Percentiles rank a stretch among this genome's conserved stretches.
Evolutionary conservation across 2,329 filamentous ascomycete genomes (phyloP).

Genomic region (Diaporthe citrichinensis): DNA sequence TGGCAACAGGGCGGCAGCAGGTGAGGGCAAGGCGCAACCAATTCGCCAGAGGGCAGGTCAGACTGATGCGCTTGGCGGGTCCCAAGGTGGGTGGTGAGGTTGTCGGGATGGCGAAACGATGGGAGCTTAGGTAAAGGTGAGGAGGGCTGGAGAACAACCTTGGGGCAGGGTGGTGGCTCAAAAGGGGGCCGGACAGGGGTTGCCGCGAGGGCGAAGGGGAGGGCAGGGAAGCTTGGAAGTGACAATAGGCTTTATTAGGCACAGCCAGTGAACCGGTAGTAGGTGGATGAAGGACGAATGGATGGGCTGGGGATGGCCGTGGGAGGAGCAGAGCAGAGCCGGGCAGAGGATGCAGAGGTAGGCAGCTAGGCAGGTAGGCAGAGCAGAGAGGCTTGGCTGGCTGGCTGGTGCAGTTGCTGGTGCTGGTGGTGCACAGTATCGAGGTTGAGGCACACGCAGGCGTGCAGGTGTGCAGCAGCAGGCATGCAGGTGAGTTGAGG

Average conservation of each 20-base stretch:
- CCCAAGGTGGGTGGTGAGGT: slow-evolving; percentile 30
- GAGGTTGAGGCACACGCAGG: slow-evolving; percentile 3
- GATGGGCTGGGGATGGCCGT: slow-evolving; percentile 1
- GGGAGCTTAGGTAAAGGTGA: slow-evolving; percentile 40
- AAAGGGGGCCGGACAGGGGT: slow-evolving; percentile 41
- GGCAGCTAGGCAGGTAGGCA: background rate
- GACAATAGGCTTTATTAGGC: slow-evolving; percentile 31
- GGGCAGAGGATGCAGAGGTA: slow-evolving; percentile 9
- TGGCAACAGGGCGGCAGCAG: slow-evolving; percentile 28
- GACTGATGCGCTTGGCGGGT: slow-evolving; percentile 37
- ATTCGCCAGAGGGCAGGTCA: slow-evolving; percentile 32
- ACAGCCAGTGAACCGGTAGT: slow-evolving; percentile 29
- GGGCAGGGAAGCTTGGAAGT: slow-evolving; percentile 32
- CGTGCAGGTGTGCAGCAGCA: slow-evolving; percentile 6
- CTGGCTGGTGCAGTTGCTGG: background rate
- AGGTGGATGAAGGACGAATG: background rate
- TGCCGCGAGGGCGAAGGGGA: slow-evolving; percentile 31
- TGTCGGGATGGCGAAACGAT: slow-evolving; percentile 36
- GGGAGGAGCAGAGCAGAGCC: slow-evolving; percentile 1
- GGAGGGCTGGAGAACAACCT: slow-evolving; percentile 35
- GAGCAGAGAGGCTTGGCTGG: slow-evolving; percentile 6
- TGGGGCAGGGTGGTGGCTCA: slow-evolving; percentile 39
- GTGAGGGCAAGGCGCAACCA: slow-evolving; percentile 31
- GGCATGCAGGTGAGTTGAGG: slow-evolving; percentile 17
- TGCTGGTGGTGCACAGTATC: slow-evolving; percentile 6